Percentiles rank a stretch among this genome's conserved stretches.
Evolutionary conservation across 306 rosid species (phyloP).

Genomic region (Carpinus viminea): DNA sequence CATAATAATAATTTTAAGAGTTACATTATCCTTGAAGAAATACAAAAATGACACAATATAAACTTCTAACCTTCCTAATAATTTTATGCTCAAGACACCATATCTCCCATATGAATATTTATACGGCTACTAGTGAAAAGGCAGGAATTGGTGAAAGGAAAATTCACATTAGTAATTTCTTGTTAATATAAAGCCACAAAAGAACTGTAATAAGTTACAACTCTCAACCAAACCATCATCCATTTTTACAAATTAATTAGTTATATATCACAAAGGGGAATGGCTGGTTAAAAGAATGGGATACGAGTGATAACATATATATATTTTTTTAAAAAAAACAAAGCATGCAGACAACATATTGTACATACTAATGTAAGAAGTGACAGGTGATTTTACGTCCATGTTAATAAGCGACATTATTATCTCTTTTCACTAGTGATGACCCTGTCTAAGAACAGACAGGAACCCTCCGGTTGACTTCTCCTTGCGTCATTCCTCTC

Average conservation of each 20-base stretch:
- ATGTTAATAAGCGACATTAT: conserved; percentile 25
- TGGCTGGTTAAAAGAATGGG: conserved; percentile 33
- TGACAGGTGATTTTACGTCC: conserved; percentile 34
- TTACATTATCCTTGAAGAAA: too few relatives aligned
- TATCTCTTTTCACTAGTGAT: conserved; percentile 41
- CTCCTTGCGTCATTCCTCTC: conserved; percentile 64
- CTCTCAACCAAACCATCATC: conserved; percentile 27
- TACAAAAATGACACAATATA: too few relatives aligned
- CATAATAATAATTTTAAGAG: too few relatives aligned
- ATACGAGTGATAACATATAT: not conserved
- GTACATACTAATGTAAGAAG: conserved; percentile 43
- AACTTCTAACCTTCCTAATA: too few relatives aligned
- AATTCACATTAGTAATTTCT: not conserved
- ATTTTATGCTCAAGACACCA: too few relatives aligned
- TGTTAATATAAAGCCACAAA: conserved; percentile 15
- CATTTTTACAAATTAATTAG: not conserved
- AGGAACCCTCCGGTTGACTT: conserved; percentile 61
- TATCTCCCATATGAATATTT: too few relatives aligned
- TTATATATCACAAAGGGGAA: not conserved
- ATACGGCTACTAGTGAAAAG: not conserved
- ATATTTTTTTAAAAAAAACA: conserved; percentile 8
- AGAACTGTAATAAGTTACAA: conserved; percentile 19
- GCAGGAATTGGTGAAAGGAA: not conserved
- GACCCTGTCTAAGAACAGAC: conserved; percentile 71
- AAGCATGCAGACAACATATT: conserved; percentile 32